Evolutionary conservation across 495 filamentous ascomycete species (phyloP).

Genomic region (Penicillium cosmopolitanum): DNA sequence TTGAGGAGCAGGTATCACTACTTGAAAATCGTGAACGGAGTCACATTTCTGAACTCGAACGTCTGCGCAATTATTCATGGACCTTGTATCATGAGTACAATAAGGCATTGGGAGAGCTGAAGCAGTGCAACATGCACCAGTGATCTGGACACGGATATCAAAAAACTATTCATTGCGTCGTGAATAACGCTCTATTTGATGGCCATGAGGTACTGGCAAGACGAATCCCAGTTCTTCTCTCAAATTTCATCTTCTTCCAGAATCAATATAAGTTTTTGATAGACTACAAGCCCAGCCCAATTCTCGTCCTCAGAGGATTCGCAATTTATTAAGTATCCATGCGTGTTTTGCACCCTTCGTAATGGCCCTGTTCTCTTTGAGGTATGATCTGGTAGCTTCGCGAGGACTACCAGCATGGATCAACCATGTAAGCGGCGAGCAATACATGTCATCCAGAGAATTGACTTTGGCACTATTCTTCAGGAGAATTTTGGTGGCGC

Average conservation of each 20-base stretch:
- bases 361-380: no score
- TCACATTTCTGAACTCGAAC: not conserved
- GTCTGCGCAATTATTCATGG: not conserved
- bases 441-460: no score
- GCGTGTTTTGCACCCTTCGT: no score
- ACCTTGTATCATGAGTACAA: conserved; percentile 3
- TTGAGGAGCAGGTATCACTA: not conserved
- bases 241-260: no score
- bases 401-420: not conserved
- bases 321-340: no score
- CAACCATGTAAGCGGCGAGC: not conserved
- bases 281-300: not conserved
- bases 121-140: not conserved
- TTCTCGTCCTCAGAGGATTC: no score
- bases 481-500: no score
- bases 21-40: not conserved
- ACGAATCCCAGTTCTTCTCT: no score
- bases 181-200: no score
- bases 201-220: no score
- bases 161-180: not conserved
- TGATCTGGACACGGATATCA: not conserved
- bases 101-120: not conserved
- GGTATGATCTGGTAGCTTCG: no score
- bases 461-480: no score
- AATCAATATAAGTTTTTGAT: not conserved